Evolutionary conservation across 768 basidiomycete genomes (phyloP).

Genomic region (Tephrocybe sp.): DNA sequence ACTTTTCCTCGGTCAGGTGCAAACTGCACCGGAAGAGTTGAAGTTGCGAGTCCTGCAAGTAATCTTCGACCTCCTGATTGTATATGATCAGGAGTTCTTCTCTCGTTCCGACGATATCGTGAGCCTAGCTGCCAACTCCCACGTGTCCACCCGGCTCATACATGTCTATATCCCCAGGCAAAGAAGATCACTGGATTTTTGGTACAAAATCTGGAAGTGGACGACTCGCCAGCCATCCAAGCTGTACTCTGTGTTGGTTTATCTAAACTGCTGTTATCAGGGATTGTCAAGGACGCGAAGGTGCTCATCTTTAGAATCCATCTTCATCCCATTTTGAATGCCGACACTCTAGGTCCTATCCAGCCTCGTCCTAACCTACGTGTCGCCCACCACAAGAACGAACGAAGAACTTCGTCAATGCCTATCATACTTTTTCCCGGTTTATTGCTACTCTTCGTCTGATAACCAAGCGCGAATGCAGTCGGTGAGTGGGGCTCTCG

Average conservation of each 20-base stretch:
- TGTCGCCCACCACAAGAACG: constrained; percentile 80
- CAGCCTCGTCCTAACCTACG: constrained; percentile 58
- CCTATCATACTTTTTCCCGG: constrained; percentile 93
- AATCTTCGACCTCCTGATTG: constrained; percentile 87
- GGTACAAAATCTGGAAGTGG: constrained; percentile 53
- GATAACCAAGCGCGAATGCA: constrained; percentile 72
- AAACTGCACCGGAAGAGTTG: constrained; percentile 72
- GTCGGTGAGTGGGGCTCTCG: constrained; percentile 30
- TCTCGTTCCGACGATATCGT: constrained; percentile 47
- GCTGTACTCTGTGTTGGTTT: constrained; percentile 81
- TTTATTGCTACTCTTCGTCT: constrained; percentile 86
- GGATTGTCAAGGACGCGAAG: constrained; percentile 76
- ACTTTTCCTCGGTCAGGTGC: constrained; percentile 81
- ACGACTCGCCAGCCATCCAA: constrained; percentile 74
- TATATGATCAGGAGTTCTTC: constrained; percentile 82
- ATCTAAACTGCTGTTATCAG: constrained; percentile 85
- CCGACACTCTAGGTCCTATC: constrained; percentile 40
- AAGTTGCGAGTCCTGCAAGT: constrained; percentile 80
- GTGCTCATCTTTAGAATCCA: no score
- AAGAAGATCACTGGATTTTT: constrained; percentile 46
- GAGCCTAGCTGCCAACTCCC: constrained; percentile 15
- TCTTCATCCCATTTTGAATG: no score
- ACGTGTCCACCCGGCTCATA: background rate
- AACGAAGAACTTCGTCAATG: constrained; percentile 91
- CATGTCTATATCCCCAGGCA: constrained; percentile 23